phyloP scores from a whole-genome alignment of 1,284 basidiomycete genomes.

The Neonothopanus nambi region DNA sequence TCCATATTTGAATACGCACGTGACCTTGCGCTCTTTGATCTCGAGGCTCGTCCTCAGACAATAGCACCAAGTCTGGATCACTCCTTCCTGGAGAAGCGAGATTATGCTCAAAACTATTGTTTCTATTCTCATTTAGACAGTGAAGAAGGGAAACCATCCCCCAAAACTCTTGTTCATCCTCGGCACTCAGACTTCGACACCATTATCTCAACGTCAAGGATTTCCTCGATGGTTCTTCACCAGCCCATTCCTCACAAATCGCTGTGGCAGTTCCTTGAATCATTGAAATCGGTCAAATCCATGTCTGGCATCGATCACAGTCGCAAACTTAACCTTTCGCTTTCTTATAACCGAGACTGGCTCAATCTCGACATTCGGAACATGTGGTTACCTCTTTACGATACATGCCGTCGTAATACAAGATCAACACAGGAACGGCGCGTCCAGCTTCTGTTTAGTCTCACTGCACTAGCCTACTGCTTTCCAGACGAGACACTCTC shows the following conservation, averaged over 20 bases:
- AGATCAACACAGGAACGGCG: neutral
- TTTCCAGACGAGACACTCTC: neutral
- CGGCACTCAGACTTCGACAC: neutral
- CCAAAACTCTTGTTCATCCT: neutral
- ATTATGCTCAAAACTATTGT: slow-evolving; percentile 11
- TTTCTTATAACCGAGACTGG: slow-evolving; percentile 10
- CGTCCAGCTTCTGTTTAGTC: slow-evolving; percentile 2
- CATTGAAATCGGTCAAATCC: neutral
- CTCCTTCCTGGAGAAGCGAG: slow-evolving; percentile 10
- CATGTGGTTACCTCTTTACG: slow-evolving; percentile 6
- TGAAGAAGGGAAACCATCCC: neutral
- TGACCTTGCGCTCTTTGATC: slow-evolving; percentile 19
- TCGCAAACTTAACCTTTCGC: neutral
- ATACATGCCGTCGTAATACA: neutral
- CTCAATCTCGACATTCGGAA: neutral
- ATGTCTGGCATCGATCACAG: neutral
- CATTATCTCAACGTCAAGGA: neutral
- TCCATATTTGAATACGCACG: slow-evolving; percentile 23
- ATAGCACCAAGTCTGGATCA: neutral
- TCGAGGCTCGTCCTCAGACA: neutral
- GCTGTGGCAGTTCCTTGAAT: neutral
- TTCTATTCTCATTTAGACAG: neutral
- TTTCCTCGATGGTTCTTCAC: neutral
- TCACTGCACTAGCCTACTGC: slow-evolving; percentile 7
- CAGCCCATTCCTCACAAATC: neutral